Conservation (phyloP, 2,329 filamentous ascomycete species). For the Plenodomus tracheiphilus region DNA sequence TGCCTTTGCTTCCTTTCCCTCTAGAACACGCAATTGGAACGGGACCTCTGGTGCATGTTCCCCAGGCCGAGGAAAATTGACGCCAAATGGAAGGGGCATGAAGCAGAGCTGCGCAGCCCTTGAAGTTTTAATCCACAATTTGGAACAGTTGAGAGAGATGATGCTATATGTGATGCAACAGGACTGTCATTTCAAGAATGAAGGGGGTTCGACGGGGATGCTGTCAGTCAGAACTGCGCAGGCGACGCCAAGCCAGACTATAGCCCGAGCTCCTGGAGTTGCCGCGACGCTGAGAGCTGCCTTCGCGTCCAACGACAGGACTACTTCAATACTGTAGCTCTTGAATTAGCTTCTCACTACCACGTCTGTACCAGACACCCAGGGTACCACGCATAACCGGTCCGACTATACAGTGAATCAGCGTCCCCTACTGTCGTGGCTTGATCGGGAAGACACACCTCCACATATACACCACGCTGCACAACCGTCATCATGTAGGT, state of each 20-base stretch:
- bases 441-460: not conserved
- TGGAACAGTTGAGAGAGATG: too few relatives aligned
- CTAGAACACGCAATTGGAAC: too few relatives aligned
- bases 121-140: too few relatives aligned
- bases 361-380: too few relatives aligned
- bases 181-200: too few relatives aligned
- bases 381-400: not conserved
- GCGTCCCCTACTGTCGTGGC: not conserved
- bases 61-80: too few relatives aligned
- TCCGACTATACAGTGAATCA: not conserved
- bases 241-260: constrained; percentile 6
- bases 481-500: constrained; percentile 36
- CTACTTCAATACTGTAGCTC: not conserved
- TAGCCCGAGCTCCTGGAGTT: constrained; percentile 10
- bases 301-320: constrained; percentile 6
- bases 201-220: too few relatives aligned
- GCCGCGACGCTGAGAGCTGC: constrained; percentile 22
- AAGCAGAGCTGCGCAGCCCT: too few relatives aligned
- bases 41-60: too few relatives aligned
- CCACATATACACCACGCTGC: constrained; percentile 2
- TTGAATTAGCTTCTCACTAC: not conserved
- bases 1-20: too few relatives aligned
- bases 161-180: too few relatives aligned
- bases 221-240: not conserved
- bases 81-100: too few relatives aligned